A percentile compares a stretch with the other conserved stretches of the same genome.
Conservation (phyloP, 257 asterid genomes). For the Scutellaria minor region DNA sequence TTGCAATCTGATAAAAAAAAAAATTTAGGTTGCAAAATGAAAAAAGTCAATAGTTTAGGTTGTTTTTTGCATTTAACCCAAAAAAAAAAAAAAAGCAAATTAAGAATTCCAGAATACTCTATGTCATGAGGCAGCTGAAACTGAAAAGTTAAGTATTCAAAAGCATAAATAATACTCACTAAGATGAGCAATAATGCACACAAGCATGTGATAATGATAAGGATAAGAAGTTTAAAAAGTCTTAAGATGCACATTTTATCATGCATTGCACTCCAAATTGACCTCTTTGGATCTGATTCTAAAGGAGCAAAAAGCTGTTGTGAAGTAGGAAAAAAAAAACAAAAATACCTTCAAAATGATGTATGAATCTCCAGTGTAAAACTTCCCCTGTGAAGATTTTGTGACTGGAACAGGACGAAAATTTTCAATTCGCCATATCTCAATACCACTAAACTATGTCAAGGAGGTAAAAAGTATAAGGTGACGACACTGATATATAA, state of each 20-base stretch:
- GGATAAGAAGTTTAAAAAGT: not conserved
- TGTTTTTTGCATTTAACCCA: no score
- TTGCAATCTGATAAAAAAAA: no score
- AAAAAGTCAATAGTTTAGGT: no score
- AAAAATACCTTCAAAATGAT: constrained; percentile 74
- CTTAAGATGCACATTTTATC: constrained; percentile 1
- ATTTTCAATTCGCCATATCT: constrained; percentile 93
- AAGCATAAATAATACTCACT: not conserved
- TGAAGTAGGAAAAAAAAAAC: not conserved
- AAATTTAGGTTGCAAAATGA: no score
- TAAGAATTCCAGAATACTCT: constrained; percentile 16
- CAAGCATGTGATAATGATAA: constrained; percentile 17
- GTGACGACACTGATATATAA: constrained; percentile 24
- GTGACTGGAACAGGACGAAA: constrained; percentile 70
- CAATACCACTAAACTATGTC: constrained; percentile 76
- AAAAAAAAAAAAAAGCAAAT: not conserved
- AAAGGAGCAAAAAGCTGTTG: constrained; percentile 17
- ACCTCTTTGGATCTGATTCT: not conserved
- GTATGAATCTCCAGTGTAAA: constrained; percentile 86
- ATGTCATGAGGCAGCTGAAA: constrained; percentile 20
- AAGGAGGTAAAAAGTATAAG: constrained; percentile 54
- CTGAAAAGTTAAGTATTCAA: not conserved
- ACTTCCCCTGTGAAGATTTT: constrained; percentile 77
- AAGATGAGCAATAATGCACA: constrained; percentile 22
- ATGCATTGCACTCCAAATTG: constrained; percentile 10